Evolutionary conservation across 768 basidiomycete genomes (phyloP), one percentile per base, ranked within the genome.

Genomic region (Neoboletus magnificus): DNA sequence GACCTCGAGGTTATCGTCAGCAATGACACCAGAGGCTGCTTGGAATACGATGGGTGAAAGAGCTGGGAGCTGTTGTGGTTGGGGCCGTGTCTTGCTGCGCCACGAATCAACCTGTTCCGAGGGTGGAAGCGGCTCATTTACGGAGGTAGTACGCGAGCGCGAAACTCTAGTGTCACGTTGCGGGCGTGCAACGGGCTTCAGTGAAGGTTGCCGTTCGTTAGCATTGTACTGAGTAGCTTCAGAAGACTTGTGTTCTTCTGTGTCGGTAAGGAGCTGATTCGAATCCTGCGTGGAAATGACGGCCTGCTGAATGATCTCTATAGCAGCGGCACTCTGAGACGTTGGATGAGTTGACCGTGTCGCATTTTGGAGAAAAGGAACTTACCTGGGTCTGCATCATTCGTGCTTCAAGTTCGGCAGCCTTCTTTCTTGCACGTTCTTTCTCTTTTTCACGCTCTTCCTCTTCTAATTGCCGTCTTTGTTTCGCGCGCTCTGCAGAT

Each of bases 401-500:
- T 66, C 77, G 83, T 52, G 78, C 86, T 71, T 90, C 89, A 23
- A 91, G 67, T 66, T 89, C 88, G 12, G 77, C 80, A 27, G 90
- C 92, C 70, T 94, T 96, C 72, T 74, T 81, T 57, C 82, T 78
- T 15, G 93, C 93, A 16, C 93, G 78, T 62, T 93, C 91, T 61
- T 83, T 82, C 69, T 87, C 86, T 45, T 82, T 86, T 66, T 91
- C 85, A 16, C 92, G 79, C 61, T 89, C 86, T 57, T 85, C 87
- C 66, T 95, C 93, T 62, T 94, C 93, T 48, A 87, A 80, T 63
- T 90, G 86, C 45, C 91, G 76, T 51, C 93, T 77, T 58, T 87
- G 81, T 64, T 83, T 86, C 7, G 93, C 93, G 39, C 91, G 81
- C 58, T 90, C 91, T 2, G 93, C 93, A 7, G 89, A 89, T 52